These are phyloP conservation scores for Fusarium tupiense DNA, from an alignment of 2,329 filamentous ascomycete genomes.

Conservation along the genomic window DNA sequence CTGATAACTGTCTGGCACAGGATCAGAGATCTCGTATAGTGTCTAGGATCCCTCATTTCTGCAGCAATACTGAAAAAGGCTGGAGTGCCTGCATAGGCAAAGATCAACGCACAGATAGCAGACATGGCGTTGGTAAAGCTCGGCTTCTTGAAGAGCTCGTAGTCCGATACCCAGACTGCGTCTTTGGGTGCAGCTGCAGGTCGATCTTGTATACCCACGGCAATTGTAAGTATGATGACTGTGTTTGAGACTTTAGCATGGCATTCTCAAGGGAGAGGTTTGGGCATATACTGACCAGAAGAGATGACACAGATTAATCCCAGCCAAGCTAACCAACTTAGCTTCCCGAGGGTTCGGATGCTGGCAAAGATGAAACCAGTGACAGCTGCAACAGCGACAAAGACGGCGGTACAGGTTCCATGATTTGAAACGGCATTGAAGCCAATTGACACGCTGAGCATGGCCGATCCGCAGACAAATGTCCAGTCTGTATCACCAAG, in stretches of 20 bases:
- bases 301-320: constrained; percentile 14
- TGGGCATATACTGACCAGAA: background rate
- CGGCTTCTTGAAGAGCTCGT: constrained; percentile 11
- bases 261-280: rapidly evolving
- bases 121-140: constrained; percentile 32
- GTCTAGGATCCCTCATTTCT: constrained; percentile 46
- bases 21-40: constrained; percentile 33
- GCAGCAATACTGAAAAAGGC: constrained; percentile 46
- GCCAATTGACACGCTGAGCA: constrained; percentile 48
- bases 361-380: constrained; percentile 45
- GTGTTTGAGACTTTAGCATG: background rate
- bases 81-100: constrained; percentile 50
- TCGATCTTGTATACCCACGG: constrained; percentile 31
- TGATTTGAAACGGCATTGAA: constrained; percentile 52
- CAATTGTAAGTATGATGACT: constrained; percentile 35
- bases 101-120: constrained; percentile 46
- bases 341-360: constrained; percentile 45
- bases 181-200: constrained; percentile 22
- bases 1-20: constrained; percentile 42
- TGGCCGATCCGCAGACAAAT: constrained; percentile 13
- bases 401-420: constrained; percentile 51
- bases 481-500: background rate
- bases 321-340: constrained; percentile 48
- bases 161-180: constrained; percentile 15
- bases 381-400: constrained; percentile 48